Percentiles rank a stretch among this genome's conserved stretches.
Conservation (phyloP, 2,329 filamentous ascomycete genomes). For the Penicillium sp. region DNA sequence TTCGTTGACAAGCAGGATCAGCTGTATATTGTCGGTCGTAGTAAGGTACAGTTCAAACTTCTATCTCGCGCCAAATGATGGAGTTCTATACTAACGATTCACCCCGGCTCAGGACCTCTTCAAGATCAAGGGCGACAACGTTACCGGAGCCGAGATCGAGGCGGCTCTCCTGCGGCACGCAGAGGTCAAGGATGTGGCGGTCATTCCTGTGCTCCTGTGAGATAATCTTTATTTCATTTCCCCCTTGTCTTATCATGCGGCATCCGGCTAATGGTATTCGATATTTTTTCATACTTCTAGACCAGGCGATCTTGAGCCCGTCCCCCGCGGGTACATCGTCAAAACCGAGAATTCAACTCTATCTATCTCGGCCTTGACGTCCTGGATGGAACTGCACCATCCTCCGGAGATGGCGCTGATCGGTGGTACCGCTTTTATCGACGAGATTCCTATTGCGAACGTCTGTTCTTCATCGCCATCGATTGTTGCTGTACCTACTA, state of each 20-base stretch:
- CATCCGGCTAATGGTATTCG: neutral
- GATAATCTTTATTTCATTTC: neutral
- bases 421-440: constrained; percentile 1
- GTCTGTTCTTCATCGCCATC: neutral
- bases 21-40: constrained; percentile 73
- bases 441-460: neutral
- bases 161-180: constrained; percentile 49
- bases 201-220: constrained; percentile 58
- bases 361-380: neutral
- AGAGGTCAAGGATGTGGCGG: constrained; percentile 58
- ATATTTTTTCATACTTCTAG: neutral
- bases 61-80: neutral
- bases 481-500: neutral
- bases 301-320: neutral
- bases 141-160: constrained; percentile 65
- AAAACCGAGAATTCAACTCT: neutral
- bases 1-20: constrained; percentile 62
- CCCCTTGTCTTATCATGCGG: neutral
- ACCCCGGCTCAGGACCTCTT: constrained; percentile 29
- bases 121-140: constrained; percentile 68
- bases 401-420: neutral
- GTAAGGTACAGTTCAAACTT: constrained; percentile 58
- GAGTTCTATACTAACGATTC: neutral
- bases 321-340: constrained; percentile 2
- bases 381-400: neutral